Conservation (phyloP, 2,329 filamentous ascomycete genomes). For the Aspergillus thermomutatus region DNA sequence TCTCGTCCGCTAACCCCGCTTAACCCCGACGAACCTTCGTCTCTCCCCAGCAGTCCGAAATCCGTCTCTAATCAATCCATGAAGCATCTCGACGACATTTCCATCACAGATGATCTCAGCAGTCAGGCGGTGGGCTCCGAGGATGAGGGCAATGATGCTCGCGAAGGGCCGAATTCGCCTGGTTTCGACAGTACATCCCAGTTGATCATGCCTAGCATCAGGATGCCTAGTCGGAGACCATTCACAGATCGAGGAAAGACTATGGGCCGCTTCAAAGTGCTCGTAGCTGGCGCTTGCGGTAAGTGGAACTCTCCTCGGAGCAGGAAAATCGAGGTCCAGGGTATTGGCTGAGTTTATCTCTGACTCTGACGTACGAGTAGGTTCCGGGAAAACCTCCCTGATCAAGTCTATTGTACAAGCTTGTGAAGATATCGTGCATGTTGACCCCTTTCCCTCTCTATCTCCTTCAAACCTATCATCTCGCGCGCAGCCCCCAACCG, state of each 20-base stretch:
- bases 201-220: constrained; percentile 96
- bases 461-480: constrained; percentile 17
- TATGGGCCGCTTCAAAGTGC: constrained; percentile 82
- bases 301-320: constrained; percentile 20
- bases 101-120: constrained; percentile 51
- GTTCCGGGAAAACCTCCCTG: constrained; percentile 82
- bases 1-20: constrained; percentile 49
- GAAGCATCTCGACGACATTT: constrained; percentile 57
- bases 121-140: constrained; percentile 56
- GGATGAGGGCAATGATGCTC: constrained; percentile 50
- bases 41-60: constrained; percentile 57
- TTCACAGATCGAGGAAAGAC: constrained; percentile 84
- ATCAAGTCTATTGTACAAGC: constrained; percentile 82
- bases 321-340: background rate
- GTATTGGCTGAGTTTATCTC: background rate
- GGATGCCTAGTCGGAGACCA: constrained; percentile 81
- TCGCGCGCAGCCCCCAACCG: constrained; percentile 15
- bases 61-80: constrained; percentile 59
- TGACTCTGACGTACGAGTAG: constrained; percentile 47
- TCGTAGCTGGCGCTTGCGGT: constrained; percentile 78
- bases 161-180: constrained; percentile 23
- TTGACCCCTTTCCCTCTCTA: constrained; percentile 59
- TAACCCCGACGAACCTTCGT: constrained; percentile 47
- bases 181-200: constrained; percentile 53
- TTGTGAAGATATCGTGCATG: constrained; percentile 90